A percentile compares a stretch with the other conserved stretches of the same genome.
Conservation (phyloP, 1,284 basidiomycete species). For the Sanghuangporus sanghuang region DNA sequence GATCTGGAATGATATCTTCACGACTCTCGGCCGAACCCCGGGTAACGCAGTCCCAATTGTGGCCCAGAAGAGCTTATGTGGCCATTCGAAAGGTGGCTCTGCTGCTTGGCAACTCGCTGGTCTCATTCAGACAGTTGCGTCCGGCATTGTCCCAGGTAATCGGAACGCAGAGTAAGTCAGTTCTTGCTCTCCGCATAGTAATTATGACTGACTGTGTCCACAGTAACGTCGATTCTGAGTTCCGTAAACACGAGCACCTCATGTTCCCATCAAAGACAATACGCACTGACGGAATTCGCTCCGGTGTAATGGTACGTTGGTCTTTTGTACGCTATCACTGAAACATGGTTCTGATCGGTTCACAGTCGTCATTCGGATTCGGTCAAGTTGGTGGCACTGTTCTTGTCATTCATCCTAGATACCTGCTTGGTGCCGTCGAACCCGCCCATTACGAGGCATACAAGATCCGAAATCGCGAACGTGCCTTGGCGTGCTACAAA, state of each 20-base stretch:
- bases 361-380: slow-evolving; percentile 94
- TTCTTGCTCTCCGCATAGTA: not conserved
- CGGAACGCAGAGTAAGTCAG: slow-evolving; percentile 85
- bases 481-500: slow-evolving; percentile 81
- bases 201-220: slow-evolving; percentile 23
- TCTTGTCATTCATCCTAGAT: slow-evolving; percentile 86
- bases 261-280: slow-evolving; percentile 98
- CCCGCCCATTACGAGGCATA: slow-evolving; percentile 74
- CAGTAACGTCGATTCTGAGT: slow-evolving; percentile 90
- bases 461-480: slow-evolving; percentile 60
- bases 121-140: slow-evolving; percentile 81
- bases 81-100: slow-evolving; percentile 95
- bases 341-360: slow-evolving; percentile 18
- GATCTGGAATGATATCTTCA: slow-evolving; percentile 95
- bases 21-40: slow-evolving; percentile 79
- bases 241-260: slow-evolving; percentile 86
- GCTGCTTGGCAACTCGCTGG: slow-evolving; percentile 98
- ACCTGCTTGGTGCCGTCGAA: slow-evolving; percentile 82
- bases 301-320: slow-evolving; percentile 73
- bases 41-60: slow-evolving; percentile 96
- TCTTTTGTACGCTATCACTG: slow-evolving; percentile 9
- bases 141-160: slow-evolving; percentile 94
- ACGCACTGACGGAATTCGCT: slow-evolving; percentile 87
- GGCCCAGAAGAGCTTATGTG: slow-evolving; percentile 95
- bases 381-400: slow-evolving; percentile 97